Evolutionary conservation across 306 rosid genomes (phyloP).

Genomic region (Quercus mongolica): DNA sequence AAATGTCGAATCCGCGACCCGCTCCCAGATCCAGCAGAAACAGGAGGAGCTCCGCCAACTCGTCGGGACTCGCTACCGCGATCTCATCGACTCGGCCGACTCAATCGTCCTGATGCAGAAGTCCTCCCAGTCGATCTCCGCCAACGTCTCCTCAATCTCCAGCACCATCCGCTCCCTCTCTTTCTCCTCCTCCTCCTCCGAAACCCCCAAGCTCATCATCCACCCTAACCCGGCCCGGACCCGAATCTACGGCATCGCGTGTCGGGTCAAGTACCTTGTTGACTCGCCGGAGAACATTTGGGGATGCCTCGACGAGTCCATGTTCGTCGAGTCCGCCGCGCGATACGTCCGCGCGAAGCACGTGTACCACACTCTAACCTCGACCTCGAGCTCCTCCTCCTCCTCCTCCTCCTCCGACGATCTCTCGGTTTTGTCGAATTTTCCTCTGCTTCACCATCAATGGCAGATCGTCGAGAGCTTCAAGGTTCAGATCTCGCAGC

Average conservation of each 20-base stretch:
- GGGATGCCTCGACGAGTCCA: constrained; percentile 94
- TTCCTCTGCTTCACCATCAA: constrained; percentile 89
- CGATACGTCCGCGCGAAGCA: constrained; percentile 81
- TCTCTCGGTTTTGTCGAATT: constrained; percentile 56
- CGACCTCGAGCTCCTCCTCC: not conserved
- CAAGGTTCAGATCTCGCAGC: constrained; percentile 90
- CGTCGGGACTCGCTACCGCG: constrained; percentile 92
- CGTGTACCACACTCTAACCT: constrained; percentile 42
- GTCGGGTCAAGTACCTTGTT: constrained; percentile 89
- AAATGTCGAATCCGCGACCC: constrained; percentile 60
- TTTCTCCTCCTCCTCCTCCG: constrained; percentile 28
- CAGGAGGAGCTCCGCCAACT: constrained; percentile 98
- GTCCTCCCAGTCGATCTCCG: constrained; percentile 60
- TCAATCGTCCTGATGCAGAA: constrained; percentile 85
- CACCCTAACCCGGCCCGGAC: constrained; percentile 35
- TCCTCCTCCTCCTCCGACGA: constrained; percentile 3
- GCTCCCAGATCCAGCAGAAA: constrained; percentile 82
- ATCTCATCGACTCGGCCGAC: constrained; percentile 95
- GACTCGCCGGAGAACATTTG: constrained; percentile 94
- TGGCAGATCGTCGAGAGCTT: constrained; percentile 98
- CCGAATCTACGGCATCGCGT: constrained; percentile 68
- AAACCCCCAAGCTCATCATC: constrained; percentile 15
- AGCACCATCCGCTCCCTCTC: constrained; percentile 61
- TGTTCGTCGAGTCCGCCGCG: constrained; percentile 89
- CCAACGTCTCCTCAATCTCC: constrained; percentile 61